Evolutionary conservation across 306 rosid species (phyloP).

Genomic region (Gynostemma pentaphyllum): DNA sequence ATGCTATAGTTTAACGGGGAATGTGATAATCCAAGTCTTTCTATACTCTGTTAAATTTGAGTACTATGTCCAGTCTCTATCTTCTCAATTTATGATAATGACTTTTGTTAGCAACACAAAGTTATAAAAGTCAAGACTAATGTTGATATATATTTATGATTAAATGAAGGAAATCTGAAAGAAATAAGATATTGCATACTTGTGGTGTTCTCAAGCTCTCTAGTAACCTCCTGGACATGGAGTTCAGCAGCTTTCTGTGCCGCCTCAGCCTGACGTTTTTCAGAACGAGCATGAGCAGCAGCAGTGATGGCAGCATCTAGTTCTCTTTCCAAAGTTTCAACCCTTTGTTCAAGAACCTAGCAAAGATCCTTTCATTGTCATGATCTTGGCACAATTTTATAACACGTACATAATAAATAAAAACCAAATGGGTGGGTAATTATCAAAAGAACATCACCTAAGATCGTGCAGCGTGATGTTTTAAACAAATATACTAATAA

Average conservation of each 20-base stretch:
- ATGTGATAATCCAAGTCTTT: neutral
- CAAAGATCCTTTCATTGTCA: neutral
- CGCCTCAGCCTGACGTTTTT: slow-evolving; percentile 80
- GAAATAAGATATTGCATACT: slow-evolving; percentile 31
- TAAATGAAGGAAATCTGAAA: neutral
- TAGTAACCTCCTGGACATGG: slow-evolving; percentile 60
- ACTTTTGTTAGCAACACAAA: neutral
- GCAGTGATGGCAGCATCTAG: slow-evolving; percentile 88
- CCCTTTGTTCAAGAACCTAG: slow-evolving; percentile 75
- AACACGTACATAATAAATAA: neutral
- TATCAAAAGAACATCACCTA: neutral
- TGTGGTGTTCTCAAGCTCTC: slow-evolving; percentile 91
- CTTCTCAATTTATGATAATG: neutral
- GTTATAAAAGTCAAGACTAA: neutral
- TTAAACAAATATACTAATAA: neutral
- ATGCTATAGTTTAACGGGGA: neutral
- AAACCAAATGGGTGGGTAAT: neutral
- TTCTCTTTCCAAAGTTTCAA: slow-evolving; percentile 74
- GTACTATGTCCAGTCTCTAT: neutral
- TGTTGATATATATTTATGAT: no score
- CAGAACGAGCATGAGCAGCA: slow-evolving; percentile 84
- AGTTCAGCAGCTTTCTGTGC: slow-evolving; percentile 73
- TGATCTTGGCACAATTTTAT: neutral
- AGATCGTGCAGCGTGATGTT: neutral
- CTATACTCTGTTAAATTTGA: neutral